Base-by-base conservation (phyloP, 2,329 filamentous ascomycete species). In the Apiospora hydei region DNA sequence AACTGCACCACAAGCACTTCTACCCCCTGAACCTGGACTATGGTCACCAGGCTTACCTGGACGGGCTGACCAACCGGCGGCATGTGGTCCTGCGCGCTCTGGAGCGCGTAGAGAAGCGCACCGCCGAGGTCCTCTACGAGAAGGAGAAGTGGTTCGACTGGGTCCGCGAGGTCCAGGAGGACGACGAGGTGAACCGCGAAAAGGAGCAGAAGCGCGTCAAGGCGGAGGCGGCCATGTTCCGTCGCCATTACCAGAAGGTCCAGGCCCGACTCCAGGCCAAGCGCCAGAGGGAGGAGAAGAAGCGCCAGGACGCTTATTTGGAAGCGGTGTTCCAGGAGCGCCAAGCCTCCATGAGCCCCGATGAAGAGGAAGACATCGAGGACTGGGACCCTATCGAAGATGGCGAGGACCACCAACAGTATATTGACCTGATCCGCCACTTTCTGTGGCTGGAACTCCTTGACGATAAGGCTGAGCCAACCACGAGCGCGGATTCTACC, bases 351-450 rank as follows among this genome's bases (percentile, higher is more conserved):
- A 77, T 81, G n/a, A 67, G 73, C 6, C 72, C 74, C 24, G 80
- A 81, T 67, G 79, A 77, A 34, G 81, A 81, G 41, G 77, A 79
- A 30, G 78, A 81, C 43, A 80, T 81, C 34, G 82, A 81, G 72
- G 78, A 82, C 49, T 87, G 85, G 85, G 85, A 87, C 78, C 85
- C 84, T 8, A 85, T 86, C 69, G 83, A 86, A 47, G 84, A 87
- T 74, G 82, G 85, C 72, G 83, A 85, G 51, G 84, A 85, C 69
- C 80, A 83, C 16, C 82, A 78, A 30, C 83, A 78, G 72, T 87
- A 84, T 71, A 77, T 86, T 44, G 82, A 84, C 72, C 78, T 85
- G 21, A 84, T 86, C 73, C 83, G 81, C 69, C 82, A 83, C 70
- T 84, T 86, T 72, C 75, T 87, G 51, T 85, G 85, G 84, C 78